A percentile compares a stretch with the other conserved stretches of the same genome.
Conservation (phyloP, 768 basidiomycete genomes). For the Lanmaoa rubissima region DNA sequence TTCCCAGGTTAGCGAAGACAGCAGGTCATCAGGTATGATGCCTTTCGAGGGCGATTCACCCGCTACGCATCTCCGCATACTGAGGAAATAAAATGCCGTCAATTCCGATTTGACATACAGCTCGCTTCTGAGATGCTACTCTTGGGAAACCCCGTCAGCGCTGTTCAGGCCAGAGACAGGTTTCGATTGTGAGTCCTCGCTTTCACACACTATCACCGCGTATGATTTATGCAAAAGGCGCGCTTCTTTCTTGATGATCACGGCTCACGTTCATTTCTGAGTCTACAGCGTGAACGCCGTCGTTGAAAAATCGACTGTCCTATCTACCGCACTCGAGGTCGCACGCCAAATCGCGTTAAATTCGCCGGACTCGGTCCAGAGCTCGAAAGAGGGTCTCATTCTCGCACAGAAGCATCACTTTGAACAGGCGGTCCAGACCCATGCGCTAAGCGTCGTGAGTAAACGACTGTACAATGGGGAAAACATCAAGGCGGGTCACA, state of each 20-base stretch:
- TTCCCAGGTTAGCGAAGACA: slow-evolving; percentile 62
- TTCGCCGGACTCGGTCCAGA: slow-evolving; percentile 78
- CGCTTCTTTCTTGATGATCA: slow-evolving; percentile 16
- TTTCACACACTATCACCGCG: slow-evolving; percentile 15
- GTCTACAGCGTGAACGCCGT: slow-evolving; percentile 63
- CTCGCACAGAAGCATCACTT: slow-evolving; percentile 52
- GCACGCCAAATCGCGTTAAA: slow-evolving; percentile 60
- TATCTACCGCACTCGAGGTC: slow-evolving; percentile 58
- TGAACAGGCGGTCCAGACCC: slow-evolving; percentile 48
- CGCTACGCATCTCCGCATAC: slow-evolving; percentile 10
- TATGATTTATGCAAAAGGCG: slow-evolving; percentile 1
- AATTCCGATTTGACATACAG: slow-evolving; percentile 34
- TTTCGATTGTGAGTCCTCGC: slow-evolving; percentile 67
- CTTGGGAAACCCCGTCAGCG: slow-evolving; percentile 64
- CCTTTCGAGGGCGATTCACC: slow-evolving; percentile 3
- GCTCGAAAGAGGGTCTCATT: slow-evolving; percentile 69
- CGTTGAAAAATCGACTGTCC: slow-evolving; percentile 50
- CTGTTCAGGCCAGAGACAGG: slow-evolving; percentile 62
- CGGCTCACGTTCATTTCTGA: slow-evolving; percentile 9
- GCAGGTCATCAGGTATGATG: slow-evolving; percentile 72
- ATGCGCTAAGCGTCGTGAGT: slow-evolving; percentile 47
- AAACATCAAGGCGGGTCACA: slow-evolving; percentile 62
- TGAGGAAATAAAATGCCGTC: slow-evolving; percentile 13
- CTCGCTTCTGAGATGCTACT: slow-evolving; percentile 76
- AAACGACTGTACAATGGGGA: slow-evolving; percentile 54